Evolutionary conservation across 345 rosid species (phyloP), one percentile per base, ranked within the genome.

Genomic region (Pistacia vera): DNA sequence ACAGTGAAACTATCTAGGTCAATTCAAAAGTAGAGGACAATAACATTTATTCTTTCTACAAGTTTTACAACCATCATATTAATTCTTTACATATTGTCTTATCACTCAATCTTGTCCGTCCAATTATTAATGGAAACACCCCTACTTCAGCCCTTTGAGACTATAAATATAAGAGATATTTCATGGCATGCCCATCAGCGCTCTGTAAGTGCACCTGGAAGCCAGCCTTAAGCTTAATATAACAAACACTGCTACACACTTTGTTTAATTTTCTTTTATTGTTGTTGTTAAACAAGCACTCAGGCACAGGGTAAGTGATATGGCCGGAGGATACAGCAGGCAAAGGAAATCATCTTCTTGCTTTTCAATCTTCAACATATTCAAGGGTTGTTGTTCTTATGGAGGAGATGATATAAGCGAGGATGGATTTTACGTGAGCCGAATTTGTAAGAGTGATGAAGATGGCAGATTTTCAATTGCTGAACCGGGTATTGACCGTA

Each of bases 401-500:
- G 88, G 90, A 8, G 81, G 83, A 13, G 90, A 82, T 36, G 75
- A 86, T 63, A 74, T 80, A 65, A 85, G 90, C 55, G 98, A 91
- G 74, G 98, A 90, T 49, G 88, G 84, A 0, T 55, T 74, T 35
- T 80, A 86, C 56, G 75, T 70, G 17, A 76, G 89, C 66, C 81
- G 90, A 80, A 85, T 79, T 55, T 79, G 85, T 75, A 85, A 79
- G 0, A 88, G 97, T 41, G 97, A 91, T 46, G 97, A 90, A 85
- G 94, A 93, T 77, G 84, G 93, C 61, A 74, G 90, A 70, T 83
- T 87, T 30, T 86, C 93, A 89, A 89, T 82, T 2, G 97, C 91
- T n/a, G 97, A 91, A 66, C 97, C 98, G 9, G 93, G 93, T 35
- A 88, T 90, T 18, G 93, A 93, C 71, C 82, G 93, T 56, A 82